Base-by-base conservation (phyloP, 2,329 filamentous ascomycete species). In the Botrytis tulipae region DNA sequence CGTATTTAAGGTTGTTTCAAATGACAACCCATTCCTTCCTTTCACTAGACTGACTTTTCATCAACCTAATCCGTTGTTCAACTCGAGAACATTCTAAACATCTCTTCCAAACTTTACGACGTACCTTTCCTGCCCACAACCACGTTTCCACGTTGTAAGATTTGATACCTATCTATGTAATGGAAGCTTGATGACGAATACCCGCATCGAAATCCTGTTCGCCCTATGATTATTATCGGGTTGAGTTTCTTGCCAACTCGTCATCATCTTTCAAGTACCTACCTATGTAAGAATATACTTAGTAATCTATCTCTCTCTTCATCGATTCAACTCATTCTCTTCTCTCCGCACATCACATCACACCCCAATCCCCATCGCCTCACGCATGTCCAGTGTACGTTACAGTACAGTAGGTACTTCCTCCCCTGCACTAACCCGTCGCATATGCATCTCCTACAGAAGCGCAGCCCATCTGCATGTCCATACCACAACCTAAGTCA, bases 361-460 rank as follows among this genome's bases (percentile, higher is more conserved):
- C n/a, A 29, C 62, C 42, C 20, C 44, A 29, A 54, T 29, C 18
- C 32, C 12, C 29, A 54, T 54, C 46, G 32, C 46, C 65, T 68
- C 65, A 68, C 65, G 25, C 32, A 67, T 51, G 6, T 35, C 22
- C 46, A n/a, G 32, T 67, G 46, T 54, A 67, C 32, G 46, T 29
- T 54, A 35, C 44, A 37, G 63, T 18, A 20, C 60, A 51, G 29
- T n/a, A 40, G 40, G 51, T 20, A 7, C 40, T 22, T 37, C 32
- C 48, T 68, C 65, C 65, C 65, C 66, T 57, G 66, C 66, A 68
- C 66, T 57, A 57, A 68, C 25, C 48, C 66, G 66, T 57, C 48
- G 66, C 48, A 68, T 32, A 42, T 68, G 48, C 66, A 68, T 68
- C 48, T 68, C 48, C 14, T 42, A 68, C 65, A 51, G 46, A 67